Percentiles rank a stretch among this genome's conserved stretches.
Conservation (phyloP, 106 monocot species). For the Dendrobium catenatum region DNA sequence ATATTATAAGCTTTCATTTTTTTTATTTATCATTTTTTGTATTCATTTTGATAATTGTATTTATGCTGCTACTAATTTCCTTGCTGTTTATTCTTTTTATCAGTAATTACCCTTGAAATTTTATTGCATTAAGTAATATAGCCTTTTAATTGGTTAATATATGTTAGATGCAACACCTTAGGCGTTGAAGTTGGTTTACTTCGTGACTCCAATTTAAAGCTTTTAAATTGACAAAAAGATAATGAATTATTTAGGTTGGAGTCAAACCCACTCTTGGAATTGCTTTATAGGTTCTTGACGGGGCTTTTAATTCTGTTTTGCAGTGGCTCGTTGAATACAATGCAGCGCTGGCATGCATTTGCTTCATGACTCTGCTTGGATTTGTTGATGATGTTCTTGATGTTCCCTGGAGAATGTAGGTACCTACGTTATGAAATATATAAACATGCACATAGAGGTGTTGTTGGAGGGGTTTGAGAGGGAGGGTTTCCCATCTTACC, state of each 20-base stretch:
- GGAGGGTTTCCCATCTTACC: not conserved
- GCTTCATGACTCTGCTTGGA: slow-evolving; percentile 96
- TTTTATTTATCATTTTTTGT: not conserved
- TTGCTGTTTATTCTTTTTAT: not conserved
- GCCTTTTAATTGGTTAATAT: not conserved
- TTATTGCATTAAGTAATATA: not conserved
- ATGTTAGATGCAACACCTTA: not conserved
- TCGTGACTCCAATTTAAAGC: not conserved
- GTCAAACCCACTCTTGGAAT: not conserved
- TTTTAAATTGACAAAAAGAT: not conserved
- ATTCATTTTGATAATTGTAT: not conserved
- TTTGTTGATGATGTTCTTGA: slow-evolving; percentile 99
- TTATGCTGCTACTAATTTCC: not conserved
- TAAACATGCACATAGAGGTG: not conserved
- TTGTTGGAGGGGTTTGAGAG: not conserved
- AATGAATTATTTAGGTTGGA: not conserved
- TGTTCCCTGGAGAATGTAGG: slow-evolving; percentile 95
- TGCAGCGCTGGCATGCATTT: slow-evolving; percentile 87
- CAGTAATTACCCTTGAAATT: not conserved
- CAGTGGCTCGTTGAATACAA: slow-evolving; percentile 99
- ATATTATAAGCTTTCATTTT: not conserved
- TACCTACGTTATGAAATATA: not conserved
- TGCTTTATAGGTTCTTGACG: not conserved
- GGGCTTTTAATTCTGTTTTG: slow-evolving; percentile 15
- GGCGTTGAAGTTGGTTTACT: not conserved